phyloP scores from a whole-genome alignment of 352 stramenopile genomes.

The Pythium vanterpoolii region DNA sequence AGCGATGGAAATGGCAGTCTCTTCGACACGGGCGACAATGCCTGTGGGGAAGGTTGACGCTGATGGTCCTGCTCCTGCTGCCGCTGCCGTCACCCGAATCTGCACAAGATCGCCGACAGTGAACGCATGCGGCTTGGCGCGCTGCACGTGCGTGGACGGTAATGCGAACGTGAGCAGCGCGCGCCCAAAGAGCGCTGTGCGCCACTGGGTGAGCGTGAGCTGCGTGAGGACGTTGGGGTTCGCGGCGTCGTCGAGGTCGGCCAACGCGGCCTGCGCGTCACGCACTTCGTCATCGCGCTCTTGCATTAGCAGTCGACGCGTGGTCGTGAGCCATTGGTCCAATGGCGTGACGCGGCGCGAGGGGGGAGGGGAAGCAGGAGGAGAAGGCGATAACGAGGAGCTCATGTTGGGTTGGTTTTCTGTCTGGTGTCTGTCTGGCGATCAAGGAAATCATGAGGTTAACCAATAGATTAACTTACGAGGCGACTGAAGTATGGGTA shows the following conservation, averaged over 20 bases:
- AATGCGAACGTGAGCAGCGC: slow-evolving; percentile 54
- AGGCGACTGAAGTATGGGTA: too few species aligned
- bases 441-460: too few species aligned
- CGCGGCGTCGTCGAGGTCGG: slow-evolving; percentile 39
- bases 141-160: slow-evolving; percentile 34
- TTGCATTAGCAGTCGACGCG: slow-evolving; percentile 39
- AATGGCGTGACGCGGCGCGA: slow-evolving; percentile 28
- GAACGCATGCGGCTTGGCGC: slow-evolving; percentile 74
- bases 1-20: slow-evolving; percentile 54
- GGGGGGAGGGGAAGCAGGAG: not conserved
- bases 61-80: slow-evolving; percentile 3
- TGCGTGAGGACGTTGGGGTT: slow-evolving; percentile 72
- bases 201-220: slow-evolving; percentile 35
- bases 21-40: slow-evolving; percentile 64
- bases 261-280: slow-evolving; percentile 48
- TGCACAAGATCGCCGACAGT: slow-evolving; percentile 83
- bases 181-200: slow-evolving; percentile 70
- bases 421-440: too few species aligned
- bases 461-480: not conserved
- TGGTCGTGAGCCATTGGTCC: slow-evolving; percentile 53
- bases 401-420: slow-evolving; percentile 19
- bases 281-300: slow-evolving; percentile 71
- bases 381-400: slow-evolving; percentile 21
- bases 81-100: slow-evolving; percentile 31
- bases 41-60: slow-evolving; percentile 36